These are phyloP conservation scores for Cutaneotrichosporon sp. DNA, from an alignment of 1,284 basidiomycete species.

Conservation along the genomic window DNA sequence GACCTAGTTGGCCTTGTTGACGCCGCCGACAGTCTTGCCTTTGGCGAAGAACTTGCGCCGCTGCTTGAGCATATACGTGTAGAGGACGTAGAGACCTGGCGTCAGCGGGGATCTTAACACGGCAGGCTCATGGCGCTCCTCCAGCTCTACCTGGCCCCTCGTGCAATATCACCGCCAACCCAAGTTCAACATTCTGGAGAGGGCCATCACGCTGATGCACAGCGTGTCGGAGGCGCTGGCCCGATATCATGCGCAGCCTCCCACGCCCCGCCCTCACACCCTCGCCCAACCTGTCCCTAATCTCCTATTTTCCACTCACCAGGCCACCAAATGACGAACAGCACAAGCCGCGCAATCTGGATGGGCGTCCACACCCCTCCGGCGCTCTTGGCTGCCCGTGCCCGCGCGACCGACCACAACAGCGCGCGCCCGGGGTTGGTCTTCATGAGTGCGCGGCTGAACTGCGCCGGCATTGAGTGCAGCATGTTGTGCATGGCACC, in stretches of 20 bases:
- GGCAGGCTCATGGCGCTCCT: no score
- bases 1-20: slow-evolving; percentile 28
- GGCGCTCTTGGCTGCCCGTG: slow-evolving; percentile 17
- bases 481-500: slow-evolving; percentile 27
- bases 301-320: slow-evolving; percentile 58
- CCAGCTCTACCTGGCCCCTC: no score
- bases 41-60: slow-evolving; percentile 70
- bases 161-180: no score
- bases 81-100: slow-evolving; percentile 78
- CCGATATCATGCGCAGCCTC: no score
- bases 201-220: no score
- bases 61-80: slow-evolving; percentile 84
- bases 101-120: not conserved
- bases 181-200: no score
- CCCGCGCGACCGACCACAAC: slow-evolving; percentile 38
- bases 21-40: slow-evolving; percentile 35
- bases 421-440: slow-evolving; percentile 33
- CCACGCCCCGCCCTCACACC: no score
- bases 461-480: slow-evolving; percentile 31
- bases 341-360: slow-evolving; percentile 60
- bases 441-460: slow-evolving; percentile 29
- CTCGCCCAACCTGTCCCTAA: no score
- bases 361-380: slow-evolving; percentile 37
- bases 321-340: slow-evolving; percentile 89
- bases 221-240: no score